These are phyloP conservation scores for Mycotypha africana DNA, from an alignment of 371 early-diverging fungal species.

Conservation along the genomic window DNA sequence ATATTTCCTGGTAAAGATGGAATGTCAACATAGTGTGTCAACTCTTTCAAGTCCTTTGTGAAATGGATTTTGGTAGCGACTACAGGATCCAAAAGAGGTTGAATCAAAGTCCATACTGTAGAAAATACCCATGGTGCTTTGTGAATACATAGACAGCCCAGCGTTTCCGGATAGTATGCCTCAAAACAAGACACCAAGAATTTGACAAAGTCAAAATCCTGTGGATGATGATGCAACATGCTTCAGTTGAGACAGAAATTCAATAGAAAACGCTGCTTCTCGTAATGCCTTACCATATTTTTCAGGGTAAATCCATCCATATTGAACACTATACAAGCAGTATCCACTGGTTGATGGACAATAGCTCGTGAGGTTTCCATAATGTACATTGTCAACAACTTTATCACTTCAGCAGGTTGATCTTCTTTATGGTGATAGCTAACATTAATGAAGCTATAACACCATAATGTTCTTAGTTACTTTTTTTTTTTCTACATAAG, in stretches of 20 bases:
- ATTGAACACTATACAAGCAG: slow-evolving; percentile 82
- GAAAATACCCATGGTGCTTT: slow-evolving; percentile 87
- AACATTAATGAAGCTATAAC: slow-evolving; percentile 54
- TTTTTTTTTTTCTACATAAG: too few species aligned
- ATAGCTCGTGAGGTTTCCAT: slow-evolving; percentile 83
- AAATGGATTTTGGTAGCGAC: slow-evolving; percentile 86
- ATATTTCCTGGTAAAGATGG: slow-evolving; percentile 26
- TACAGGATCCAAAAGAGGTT: slow-evolving; percentile 86
- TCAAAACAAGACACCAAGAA: slow-evolving; percentile 79
- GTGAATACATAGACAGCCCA: slow-evolving; percentile 74
- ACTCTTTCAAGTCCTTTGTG: slow-evolving; percentile 56
- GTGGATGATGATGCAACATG: too few species aligned
- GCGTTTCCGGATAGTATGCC: slow-evolving; percentile 86
- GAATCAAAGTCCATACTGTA: slow-evolving; percentile 70
- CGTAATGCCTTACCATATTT: slow-evolving; percentile 77
- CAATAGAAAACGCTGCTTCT: too few species aligned
- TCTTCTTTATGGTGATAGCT: slow-evolving; percentile 53
- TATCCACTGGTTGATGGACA: slow-evolving; percentile 68
- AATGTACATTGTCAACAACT: slow-evolving; percentile 64
- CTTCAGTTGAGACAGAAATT: too few species aligned
- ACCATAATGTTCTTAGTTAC: background rate
- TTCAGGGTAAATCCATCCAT: slow-evolving; percentile 71
- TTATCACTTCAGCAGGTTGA: slow-evolving; percentile 51
- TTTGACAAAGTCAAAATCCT: slow-evolving; percentile 76
- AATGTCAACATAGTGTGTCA: slow-evolving; percentile 55